Conservation (phyloP, 306 rosid species). For the Cicer pinnatifidum region DNA sequence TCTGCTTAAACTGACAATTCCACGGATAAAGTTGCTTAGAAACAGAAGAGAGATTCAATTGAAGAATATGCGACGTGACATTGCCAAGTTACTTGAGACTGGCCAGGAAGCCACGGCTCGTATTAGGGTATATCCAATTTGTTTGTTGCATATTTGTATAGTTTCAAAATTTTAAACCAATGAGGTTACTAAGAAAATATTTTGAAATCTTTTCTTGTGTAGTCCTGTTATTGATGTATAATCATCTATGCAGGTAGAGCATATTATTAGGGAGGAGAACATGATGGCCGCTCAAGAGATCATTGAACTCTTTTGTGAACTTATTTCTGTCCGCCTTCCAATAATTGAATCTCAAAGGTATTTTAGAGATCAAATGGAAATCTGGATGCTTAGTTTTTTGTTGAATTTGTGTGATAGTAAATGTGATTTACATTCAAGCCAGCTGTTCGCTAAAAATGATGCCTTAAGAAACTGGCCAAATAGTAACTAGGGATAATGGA, state of each 20-base stretch:
- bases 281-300: conserved; percentile 99
- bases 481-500: conserved; percentile 13
- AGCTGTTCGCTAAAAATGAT: neutral
- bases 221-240: conserved; percentile 26
- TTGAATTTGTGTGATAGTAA: conserved; percentile 27
- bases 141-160: neutral
- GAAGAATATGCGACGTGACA: conserved; percentile 91
- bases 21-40: conserved; percentile 89
- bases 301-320: conserved; percentile 84
- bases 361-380: conserved; percentile 8
- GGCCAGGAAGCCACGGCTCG: conserved; percentile 99
- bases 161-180: conserved; percentile 24
- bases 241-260: conserved; percentile 71
- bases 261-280: conserved; percentile 92
- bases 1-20: conserved; percentile 83
- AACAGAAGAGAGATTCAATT: conserved; percentile 88
- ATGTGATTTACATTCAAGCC: conserved; percentile 21
- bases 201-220: neutral
- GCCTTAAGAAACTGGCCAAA: conserved; percentile 13
- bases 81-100: conserved; percentile 96
- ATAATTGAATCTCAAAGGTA: conserved; percentile 91
- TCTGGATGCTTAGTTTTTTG: conserved; percentile 15
- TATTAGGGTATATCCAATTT: conserved; percentile 63
- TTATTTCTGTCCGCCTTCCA: conserved; percentile 84
- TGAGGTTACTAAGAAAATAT: conserved; percentile 9